Evolutionary conservation across 1,284 basidiomycete genomes (phyloP).

Genomic region (Moesziomyces antarcticus): DNA sequence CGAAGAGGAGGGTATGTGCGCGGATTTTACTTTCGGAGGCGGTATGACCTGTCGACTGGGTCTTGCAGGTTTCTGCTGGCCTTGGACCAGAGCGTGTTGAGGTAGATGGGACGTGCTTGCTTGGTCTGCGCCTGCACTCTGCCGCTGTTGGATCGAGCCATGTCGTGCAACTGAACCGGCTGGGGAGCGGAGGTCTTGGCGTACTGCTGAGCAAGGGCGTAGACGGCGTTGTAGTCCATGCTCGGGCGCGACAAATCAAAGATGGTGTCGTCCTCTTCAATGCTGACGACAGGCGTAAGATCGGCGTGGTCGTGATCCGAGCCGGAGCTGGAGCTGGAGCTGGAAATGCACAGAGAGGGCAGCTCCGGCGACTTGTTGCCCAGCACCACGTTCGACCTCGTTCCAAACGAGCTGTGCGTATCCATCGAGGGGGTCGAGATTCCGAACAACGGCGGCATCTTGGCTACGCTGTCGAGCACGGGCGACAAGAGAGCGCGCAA

Average conservation of each 20-base stretch:
- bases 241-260: constrained; percentile 25
- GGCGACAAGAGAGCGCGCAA: constrained; percentile 8
- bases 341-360: constrained; percentile 11
- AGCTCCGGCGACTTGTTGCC: constrained; percentile 17
- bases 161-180: not conserved
- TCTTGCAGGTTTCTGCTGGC: constrained; percentile 1
- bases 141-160: too few relatives aligned
- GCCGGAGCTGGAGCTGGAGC: constrained; percentile 15
- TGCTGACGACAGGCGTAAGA: constrained; percentile 2
- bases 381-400: not conserved
- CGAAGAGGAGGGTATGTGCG: not conserved
- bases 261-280: constrained; percentile 14
- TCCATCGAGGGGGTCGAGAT: not conserved
- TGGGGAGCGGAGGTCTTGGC: not conserved
- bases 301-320: constrained; percentile 27
- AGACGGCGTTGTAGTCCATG: constrained; percentile 9
- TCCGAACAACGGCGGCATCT: not conserved
- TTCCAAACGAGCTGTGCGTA: not conserved
- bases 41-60: constrained; percentile 10
- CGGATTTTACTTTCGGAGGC: constrained; percentile 3
- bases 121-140: not conserved
- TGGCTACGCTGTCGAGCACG: constrained; percentile 5
- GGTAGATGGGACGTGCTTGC: not conserved
- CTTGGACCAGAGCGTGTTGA: not conserved
- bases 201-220: constrained; percentile 14